phyloP scores from a whole-genome alignment of 257 asterid species.

The Gardenia jasminoides region DNA sequence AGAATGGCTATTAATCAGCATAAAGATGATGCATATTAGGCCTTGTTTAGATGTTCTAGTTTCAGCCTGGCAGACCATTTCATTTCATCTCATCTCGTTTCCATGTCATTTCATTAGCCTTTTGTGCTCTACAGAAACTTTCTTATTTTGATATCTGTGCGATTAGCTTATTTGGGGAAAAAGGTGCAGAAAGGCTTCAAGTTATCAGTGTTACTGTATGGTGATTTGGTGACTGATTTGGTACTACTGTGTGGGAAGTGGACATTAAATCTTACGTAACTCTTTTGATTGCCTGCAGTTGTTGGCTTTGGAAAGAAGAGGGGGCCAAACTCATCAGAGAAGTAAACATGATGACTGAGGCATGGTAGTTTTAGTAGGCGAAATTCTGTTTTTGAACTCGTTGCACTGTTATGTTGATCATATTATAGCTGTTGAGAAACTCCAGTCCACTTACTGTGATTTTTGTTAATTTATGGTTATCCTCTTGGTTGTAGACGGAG shows the following conservation, averaged over 20 bases:
- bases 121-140: too few species aligned
- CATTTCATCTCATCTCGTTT: too few species aligned
- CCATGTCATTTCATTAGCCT: too few species aligned
- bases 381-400: slow-evolving; percentile 14
- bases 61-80: too few species aligned
- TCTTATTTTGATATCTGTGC: not conserved
- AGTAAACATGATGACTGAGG: slow-evolving; percentile 32
- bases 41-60: too few species aligned
- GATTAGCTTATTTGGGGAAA: not conserved
- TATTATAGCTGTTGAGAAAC: not conserved
- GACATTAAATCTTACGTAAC: not conserved
- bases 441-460: not conserved
- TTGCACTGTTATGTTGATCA: not conserved
- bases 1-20: not conserved
- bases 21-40: too few species aligned
- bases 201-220: not conserved
- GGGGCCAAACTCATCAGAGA: slow-evolving; percentile 82
- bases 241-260: not conserved
- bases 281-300: slow-evolving; percentile 43
- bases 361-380: slow-evolving; percentile 19
- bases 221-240: not conserved
- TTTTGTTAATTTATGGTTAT: not conserved
- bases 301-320: slow-evolving; percentile 93
- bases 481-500: not conserved
- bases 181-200: not conserved